Conservation (phyloP, 2,329 filamentous ascomycete species). For the Westerdykella ornata region DNA sequence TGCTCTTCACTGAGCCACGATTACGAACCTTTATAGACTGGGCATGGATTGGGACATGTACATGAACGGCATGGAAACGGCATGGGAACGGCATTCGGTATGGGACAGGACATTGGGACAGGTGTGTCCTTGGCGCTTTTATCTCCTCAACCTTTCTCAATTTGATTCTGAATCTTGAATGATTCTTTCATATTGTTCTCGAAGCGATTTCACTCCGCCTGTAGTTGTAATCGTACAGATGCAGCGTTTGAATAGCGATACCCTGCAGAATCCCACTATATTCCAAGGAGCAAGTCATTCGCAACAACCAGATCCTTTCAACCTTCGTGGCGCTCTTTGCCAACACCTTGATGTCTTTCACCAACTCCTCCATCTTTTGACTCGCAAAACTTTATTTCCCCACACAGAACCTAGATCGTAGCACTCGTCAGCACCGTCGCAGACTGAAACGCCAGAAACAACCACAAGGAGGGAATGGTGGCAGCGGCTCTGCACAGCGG, state of each 20-base stretch:
- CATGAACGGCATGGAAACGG: background rate
- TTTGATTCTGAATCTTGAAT: too few species aligned
- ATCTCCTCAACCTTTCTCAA: background rate
- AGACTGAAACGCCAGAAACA: background rate
- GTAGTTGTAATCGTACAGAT: too few species aligned
- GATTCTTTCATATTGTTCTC: too few species aligned
- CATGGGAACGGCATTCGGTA: background rate
- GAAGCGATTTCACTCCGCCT: too few species aligned
- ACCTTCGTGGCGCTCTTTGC: background rate
- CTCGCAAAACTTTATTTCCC: conserved; percentile 10
- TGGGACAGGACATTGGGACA: conserved; percentile 2
- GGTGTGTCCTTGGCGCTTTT: conserved; percentile 4
- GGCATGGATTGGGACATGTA: background rate
- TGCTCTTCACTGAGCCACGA: conserved; percentile 9
- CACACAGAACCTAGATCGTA: conserved; percentile 15
- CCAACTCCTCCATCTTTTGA: background rate
- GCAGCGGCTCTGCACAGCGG: background rate
- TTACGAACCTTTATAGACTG: background rate
- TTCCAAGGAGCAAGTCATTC: background rate
- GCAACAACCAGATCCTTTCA: background rate
- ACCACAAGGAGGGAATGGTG: too few species aligned
- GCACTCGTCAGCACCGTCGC: background rate
- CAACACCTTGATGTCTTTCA: background rate
- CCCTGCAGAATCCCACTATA: background rate
- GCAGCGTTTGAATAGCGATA: background rate